A percentile compares a stretch with the other conserved stretches of the same genome.
phyloP scores from a whole-genome alignment of 139 green algal species.

The Ettlia oleoabundans region DNA sequence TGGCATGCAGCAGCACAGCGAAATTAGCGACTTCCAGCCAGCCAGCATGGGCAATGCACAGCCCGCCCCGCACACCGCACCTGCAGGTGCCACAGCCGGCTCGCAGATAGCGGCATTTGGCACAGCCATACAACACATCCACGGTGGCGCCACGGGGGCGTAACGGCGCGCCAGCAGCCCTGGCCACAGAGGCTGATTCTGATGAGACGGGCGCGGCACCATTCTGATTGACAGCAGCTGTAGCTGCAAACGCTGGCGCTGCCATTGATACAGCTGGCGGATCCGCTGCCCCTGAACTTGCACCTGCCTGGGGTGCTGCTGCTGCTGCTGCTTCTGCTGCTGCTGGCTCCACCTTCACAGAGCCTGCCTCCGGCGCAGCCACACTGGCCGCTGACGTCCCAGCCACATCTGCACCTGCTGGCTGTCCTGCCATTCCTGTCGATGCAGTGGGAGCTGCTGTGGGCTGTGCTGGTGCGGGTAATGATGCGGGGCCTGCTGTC shows the following conservation, averaged over 20 bases:
- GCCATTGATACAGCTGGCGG: not conserved
- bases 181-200: not conserved
- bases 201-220: not conserved
- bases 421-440: no score
- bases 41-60: no score
- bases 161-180: not conserved
- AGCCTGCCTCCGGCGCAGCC: no score
- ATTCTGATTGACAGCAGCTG: not conserved
- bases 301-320: no score
- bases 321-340: not conserved
- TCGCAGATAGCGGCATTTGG: slow-evolving; percentile 55
- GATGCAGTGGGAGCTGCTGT: no score
- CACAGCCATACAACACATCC: slow-evolving; percentile 59
- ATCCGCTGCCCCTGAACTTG: not conserved
- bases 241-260: not conserved
- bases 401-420: no score
- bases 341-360: not conserved
- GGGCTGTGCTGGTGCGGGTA: no score
- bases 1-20: no score
- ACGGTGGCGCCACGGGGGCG: not conserved
- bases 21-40: no score
- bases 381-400: no score
- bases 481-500: no score
- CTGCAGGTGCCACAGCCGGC: slow-evolving; percentile 42
- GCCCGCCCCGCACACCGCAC: no score